Conservation (phyloP, 2,329 filamentous ascomycete species). For the Hypoxylon sp. region DNA sequence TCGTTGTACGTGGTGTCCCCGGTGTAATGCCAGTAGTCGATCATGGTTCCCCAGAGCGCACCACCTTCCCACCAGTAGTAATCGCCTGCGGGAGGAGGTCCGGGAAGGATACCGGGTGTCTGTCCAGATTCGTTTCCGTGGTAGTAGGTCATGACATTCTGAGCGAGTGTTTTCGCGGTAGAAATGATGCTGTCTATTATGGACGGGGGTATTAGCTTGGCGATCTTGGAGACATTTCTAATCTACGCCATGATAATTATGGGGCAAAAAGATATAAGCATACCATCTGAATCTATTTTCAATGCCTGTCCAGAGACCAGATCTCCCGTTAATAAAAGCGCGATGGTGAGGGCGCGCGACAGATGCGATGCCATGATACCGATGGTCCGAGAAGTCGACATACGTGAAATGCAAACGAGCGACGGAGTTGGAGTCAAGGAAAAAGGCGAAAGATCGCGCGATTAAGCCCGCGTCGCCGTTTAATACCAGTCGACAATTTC, state of each 20-base stretch:
- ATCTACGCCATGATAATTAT: background rate
- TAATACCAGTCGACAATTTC: slow-evolving; percentile 5
- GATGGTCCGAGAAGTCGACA: slow-evolving; percentile 6
- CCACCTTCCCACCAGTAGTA: slow-evolving; percentile 57
- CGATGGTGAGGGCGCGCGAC: slow-evolving; percentile 25
- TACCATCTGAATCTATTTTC: slow-evolving; percentile 49
- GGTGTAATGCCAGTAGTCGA: slow-evolving; percentile 65
- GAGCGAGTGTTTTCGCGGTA: slow-evolving; percentile 50
- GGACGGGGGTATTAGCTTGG: slow-evolving; percentile 31
- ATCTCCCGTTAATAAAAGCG: slow-evolving; percentile 22
- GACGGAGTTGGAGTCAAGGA: slow-evolving; percentile 26
- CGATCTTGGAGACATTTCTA: background rate
- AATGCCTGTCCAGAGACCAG: slow-evolving; percentile 37
- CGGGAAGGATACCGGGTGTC: slow-evolving; percentile 54
- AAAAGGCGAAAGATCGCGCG: slow-evolving; percentile 25
- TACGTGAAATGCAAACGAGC: slow-evolving; percentile 34
- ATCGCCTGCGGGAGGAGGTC: slow-evolving; percentile 53
- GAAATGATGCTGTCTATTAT: slow-evolving; percentile 67
- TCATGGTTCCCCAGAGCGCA: slow-evolving; percentile 54
- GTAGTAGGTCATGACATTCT: slow-evolving; percentile 54
- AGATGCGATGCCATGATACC: slow-evolving; percentile 29
- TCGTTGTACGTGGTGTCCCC: slow-evolving; percentile 67
- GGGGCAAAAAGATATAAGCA: slow-evolving; percentile 7
- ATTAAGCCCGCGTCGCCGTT: slow-evolving; percentile 18
- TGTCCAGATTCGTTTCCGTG: slow-evolving; percentile 54